phyloP scores from a whole-genome alignment of 139 green algal genomes.

The Chlorella ohadii region DNA sequence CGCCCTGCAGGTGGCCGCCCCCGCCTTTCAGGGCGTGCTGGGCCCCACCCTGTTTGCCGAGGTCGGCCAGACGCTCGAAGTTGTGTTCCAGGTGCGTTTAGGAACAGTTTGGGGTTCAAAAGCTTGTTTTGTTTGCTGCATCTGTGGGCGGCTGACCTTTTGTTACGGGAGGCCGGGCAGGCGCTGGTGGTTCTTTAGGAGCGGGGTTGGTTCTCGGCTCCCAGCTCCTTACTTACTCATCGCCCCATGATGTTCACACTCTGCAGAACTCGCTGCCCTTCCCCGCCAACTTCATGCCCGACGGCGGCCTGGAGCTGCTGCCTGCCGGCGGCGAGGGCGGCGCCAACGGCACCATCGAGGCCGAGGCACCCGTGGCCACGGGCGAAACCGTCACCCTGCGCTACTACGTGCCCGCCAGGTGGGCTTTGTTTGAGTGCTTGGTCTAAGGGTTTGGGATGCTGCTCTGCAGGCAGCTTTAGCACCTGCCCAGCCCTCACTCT shows the following conservation, averaged over 20 bases:
- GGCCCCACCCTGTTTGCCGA: slow-evolving; percentile 35
- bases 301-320: slow-evolving; percentile 45
- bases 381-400: slow-evolving; percentile 20
- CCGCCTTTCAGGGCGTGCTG: slow-evolving; percentile 33
- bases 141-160: too few relatives aligned
- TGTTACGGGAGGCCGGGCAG: too few relatives aligned
- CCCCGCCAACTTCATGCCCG: slow-evolving; percentile 40
- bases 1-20: neutral
- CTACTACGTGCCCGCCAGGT: slow-evolving; percentile 51
- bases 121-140: too few relatives aligned
- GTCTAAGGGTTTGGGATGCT: too few relatives aligned
- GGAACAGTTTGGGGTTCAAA: too few relatives aligned
- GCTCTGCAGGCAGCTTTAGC: too few relatives aligned
- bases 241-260: too few relatives aligned
- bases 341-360: neutral
- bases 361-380: slow-evolving; percentile 32
- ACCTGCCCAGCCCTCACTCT: too few relatives aligned
- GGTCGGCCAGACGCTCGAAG: slow-evolving; percentile 39
- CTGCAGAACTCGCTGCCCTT: slow-evolving; percentile 46
- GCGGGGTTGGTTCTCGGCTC: too few relatives aligned
- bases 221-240: too few relatives aligned
- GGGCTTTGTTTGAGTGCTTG: neutral
- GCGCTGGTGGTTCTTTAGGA: too few relatives aligned
- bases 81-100: slow-evolving; percentile 32
- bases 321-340: neutral